phyloP scores from a whole-genome alignment of 345 rosid genomes.

The Aurinia saxatilis region DNA sequence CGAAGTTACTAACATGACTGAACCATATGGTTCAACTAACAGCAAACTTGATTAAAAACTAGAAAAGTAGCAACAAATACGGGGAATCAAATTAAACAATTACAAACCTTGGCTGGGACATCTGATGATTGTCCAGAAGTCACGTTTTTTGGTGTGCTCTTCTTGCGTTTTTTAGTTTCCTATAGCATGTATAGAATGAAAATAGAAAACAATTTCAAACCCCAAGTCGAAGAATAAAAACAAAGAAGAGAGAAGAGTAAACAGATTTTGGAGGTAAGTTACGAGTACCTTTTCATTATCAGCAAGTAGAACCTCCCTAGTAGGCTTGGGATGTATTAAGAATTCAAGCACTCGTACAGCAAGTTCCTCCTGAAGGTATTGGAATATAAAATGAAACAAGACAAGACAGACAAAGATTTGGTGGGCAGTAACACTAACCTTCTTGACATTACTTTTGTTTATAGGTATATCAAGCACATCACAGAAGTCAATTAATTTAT shows the following conservation, averaged over 20 bases:
- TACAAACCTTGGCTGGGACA: conserved; percentile 61
- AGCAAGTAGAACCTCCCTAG: conserved; percentile 72
- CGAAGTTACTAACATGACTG: background rate
- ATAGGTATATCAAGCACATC: conserved; percentile 81
- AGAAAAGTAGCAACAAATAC: no score
- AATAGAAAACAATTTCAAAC: no score
- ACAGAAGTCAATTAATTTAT: conserved; percentile 81
- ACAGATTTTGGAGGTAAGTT: background rate
- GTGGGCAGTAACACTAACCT: conserved; percentile 43
- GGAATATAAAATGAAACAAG: background rate
- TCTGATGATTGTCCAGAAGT: conserved; percentile 47
- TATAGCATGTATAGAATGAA: conserved; percentile 26
- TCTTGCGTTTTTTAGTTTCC: conserved; percentile 72
- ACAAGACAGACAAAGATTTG: background rate
- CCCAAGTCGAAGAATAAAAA: no score
- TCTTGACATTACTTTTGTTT: conserved; percentile 54
- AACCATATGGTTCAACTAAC: background rate
- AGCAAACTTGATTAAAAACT: background rate
- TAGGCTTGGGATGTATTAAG: conserved; percentile 74
- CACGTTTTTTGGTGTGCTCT: conserved; percentile 25
- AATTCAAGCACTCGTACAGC: conserved; percentile 77
- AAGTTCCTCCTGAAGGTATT: conserved; percentile 61
- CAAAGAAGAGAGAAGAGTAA: background rate
- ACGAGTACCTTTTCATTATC: conserved; percentile 67
- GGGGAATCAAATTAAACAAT: no score